Evolutionary conservation across 1,284 basidiomycete species (phyloP).

Genomic region (Apiotrichum akiyoshidainum): DNA sequence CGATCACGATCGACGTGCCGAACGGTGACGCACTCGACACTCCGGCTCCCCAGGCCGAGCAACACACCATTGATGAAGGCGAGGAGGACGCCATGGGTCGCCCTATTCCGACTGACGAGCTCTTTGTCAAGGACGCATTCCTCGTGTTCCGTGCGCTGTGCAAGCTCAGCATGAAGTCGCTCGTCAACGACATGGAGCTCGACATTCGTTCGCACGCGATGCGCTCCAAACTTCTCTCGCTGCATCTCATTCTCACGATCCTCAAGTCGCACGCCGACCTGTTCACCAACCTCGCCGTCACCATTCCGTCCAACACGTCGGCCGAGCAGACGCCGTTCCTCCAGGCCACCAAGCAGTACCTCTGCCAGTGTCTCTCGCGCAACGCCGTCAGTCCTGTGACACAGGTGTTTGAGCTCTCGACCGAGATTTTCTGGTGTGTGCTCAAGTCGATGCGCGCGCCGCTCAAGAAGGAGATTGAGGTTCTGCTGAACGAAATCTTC

Average conservation of each 20-base stretch:
- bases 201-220: slow-evolving; percentile 92
- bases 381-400: slow-evolving; percentile 94
- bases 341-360: slow-evolving; percentile 89
- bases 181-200: slow-evolving; percentile 87
- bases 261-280: slow-evolving; percentile 84
- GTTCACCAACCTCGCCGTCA: slow-evolving; percentile 76
- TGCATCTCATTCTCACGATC: slow-evolving; percentile 89
- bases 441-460: slow-evolving; percentile 89
- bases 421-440: slow-evolving; percentile 98
- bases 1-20: slow-evolving; percentile 40
- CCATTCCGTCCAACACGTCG: slow-evolving; percentile 82
- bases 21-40: slow-evolving; percentile 43
- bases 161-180: slow-evolving; percentile 95
- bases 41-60: slow-evolving; percentile 18
- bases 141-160: slow-evolving; percentile 91
- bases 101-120: slow-evolving; percentile 58
- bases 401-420: slow-evolving; percentile 96
- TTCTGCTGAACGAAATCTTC: slow-evolving; percentile 97
- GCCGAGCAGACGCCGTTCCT: slow-evolving; percentile 82
- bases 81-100: slow-evolving; percentile 39
- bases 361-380: slow-evolving; percentile 87
- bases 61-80: slow-evolving; percentile 13
- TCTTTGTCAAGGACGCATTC: slow-evolving; percentile 94
- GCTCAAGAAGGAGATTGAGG: slow-evolving; percentile 99
- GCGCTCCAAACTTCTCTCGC: slow-evolving; percentile 87